phyloP scores from a whole-genome alignment of 2,329 filamentous ascomycete genomes.

The Stagonosporopsis vannaccii region DNA sequence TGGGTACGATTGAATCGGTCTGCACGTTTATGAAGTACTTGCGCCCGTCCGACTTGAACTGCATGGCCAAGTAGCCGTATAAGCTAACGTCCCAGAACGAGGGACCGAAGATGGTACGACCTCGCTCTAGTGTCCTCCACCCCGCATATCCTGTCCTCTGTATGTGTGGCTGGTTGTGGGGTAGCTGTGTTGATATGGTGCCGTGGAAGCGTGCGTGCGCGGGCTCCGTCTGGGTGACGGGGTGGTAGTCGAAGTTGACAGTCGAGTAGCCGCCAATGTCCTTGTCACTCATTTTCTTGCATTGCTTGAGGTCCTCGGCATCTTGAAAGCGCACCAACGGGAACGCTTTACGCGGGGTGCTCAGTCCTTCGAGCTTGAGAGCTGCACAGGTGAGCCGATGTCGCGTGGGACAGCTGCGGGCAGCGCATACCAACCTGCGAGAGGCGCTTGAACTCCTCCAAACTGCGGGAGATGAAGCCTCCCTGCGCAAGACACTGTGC shows the following conservation, averaged over 20 bases:
- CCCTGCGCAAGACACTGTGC: conserved; percentile 51
- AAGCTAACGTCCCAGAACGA: conserved; percentile 88
- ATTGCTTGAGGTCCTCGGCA: conserved; percentile 52
- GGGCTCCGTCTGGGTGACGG: conserved; percentile 55
- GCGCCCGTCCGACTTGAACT: conserved; percentile 87
- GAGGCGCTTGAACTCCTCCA: conserved; percentile 66
- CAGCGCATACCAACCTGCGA: conserved; percentile 59
- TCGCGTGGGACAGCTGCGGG: conserved; percentile 35
- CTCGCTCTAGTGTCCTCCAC: conserved; percentile 82
- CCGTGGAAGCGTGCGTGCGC: conserved; percentile 85
- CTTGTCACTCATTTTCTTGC: conserved; percentile 84
- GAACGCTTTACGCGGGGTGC: conserved; percentile 68
- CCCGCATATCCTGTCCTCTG: conserved; percentile 87
- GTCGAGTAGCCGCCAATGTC: conserved; percentile 88
- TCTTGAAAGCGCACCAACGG: conserved; percentile 70
- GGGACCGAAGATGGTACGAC: conserved; percentile 82
- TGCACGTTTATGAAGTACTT: conserved; percentile 96
- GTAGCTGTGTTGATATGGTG: conserved; percentile 84
- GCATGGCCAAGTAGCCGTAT: conserved; percentile 85
- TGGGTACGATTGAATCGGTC: conserved; percentile 90
- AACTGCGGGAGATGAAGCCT: conserved; percentile 65
- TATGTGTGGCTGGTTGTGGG: conserved; percentile 74
- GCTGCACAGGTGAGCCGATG: conserved; percentile 57
- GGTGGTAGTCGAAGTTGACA: conserved; percentile 72
- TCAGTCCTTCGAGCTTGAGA: conserved; percentile 73